Conservation (phyloP, 2,329 filamentous ascomycete species). For the Colletotrichum paranaense region DNA sequence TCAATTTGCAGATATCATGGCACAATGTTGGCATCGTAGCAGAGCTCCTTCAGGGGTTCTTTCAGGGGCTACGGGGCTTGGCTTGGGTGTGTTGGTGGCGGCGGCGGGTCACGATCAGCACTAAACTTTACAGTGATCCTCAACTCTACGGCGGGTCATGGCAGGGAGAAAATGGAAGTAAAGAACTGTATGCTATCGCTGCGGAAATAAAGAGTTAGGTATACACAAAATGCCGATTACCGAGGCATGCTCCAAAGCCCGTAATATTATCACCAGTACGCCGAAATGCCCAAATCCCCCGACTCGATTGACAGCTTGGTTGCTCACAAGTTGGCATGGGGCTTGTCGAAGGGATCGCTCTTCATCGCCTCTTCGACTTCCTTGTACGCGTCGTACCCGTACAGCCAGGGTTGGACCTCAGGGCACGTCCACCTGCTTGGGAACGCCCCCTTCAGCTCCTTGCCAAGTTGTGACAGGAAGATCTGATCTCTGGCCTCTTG, state of each 20-base stretch:
- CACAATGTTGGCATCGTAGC: too few relatives aligned
- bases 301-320: background rate
- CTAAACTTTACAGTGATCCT: too few relatives aligned
- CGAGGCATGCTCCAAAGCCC: background rate
- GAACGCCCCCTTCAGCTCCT: conserved; percentile 63
- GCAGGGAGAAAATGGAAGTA: background rate
- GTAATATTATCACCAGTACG: background rate
- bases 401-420: conserved; percentile 72
- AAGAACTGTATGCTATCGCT: background rate
- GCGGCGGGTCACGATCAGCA: too few relatives aligned
- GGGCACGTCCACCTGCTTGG: conserved; percentile 74
- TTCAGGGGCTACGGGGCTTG: too few relatives aligned
- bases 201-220: background rate
- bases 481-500: conserved; percentile 68
- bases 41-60: too few relatives aligned
- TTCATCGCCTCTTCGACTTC: conserved; percentile 30
- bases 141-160: too few relatives aligned
- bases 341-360: conserved; percentile 7
- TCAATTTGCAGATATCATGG: too few relatives aligned
- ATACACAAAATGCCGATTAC: background rate
- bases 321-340: background rate
- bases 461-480: conserved; percentile 66
- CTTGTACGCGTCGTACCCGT: conserved; percentile 67
- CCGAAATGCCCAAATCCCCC: background rate
- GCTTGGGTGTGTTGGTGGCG: too few relatives aligned